Conservation (phyloP, 2,329 filamentous ascomycete species). For the Teratosphaeria nubilosa region DNA sequence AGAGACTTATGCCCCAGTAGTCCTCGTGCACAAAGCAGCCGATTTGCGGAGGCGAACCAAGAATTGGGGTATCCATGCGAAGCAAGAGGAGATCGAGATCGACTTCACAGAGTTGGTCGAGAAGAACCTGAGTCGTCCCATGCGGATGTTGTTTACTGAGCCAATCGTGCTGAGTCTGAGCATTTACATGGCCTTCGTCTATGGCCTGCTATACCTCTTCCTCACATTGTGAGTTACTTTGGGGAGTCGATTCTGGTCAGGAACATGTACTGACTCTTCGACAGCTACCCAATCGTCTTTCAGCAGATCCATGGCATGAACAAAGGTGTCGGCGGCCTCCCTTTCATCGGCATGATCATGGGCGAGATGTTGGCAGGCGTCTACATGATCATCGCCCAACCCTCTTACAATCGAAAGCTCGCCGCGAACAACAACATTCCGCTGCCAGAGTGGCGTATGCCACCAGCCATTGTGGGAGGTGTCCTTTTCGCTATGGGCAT, state of each 20-base stretch:
- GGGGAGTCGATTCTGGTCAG: not conserved
- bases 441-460: slow-evolving; percentile 48
- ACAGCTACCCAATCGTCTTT: slow-evolving; percentile 35
- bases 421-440: slow-evolving; percentile 40
- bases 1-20: slow-evolving; percentile 32
- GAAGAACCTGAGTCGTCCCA: slow-evolving; percentile 31
- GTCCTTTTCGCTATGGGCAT: slow-evolving; percentile 25
- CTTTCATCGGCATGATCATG: slow-evolving; percentile 32
- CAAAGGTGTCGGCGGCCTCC: slow-evolving; percentile 31
- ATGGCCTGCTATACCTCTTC: slow-evolving; percentile 34
- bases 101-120: slow-evolving; percentile 21
- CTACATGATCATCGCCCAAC: slow-evolving; percentile 18
- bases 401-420: slow-evolving; percentile 25
- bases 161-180: slow-evolving; percentile 37
- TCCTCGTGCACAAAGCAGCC: slow-evolving; percentile 32
- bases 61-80: slow-evolving; percentile 33
- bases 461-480: slow-evolving; percentile 44
- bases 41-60: slow-evolving; percentile 27
- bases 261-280: not conserved
- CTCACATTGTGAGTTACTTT: not conserved
- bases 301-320: slow-evolving; percentile 31
- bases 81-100: slow-evolving; percentile 22
- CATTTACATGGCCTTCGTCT: slow-evolving; percentile 32
- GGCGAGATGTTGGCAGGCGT: slow-evolving; percentile 18
- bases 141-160: slow-evolving; percentile 36